Base-by-base conservation (phyloP, 345 rosid genomes). In the Heritiera littoralis region DNA sequence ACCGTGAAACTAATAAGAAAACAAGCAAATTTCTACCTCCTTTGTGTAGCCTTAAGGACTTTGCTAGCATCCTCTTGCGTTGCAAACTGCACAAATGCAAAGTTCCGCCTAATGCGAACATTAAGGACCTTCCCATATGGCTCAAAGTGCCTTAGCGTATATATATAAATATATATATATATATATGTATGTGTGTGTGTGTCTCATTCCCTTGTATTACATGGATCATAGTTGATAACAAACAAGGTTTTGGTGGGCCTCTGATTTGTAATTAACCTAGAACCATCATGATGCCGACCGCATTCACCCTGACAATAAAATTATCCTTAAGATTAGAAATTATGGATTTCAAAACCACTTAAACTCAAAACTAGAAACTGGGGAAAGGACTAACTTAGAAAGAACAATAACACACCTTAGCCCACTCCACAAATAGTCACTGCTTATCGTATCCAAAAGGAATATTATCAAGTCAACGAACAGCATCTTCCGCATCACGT, bases 181-280 rank as follows among this genome's bases (percentile, higher is more conserved):
- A n/a, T n/a, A n/a, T n/a, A n/a, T n/a, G n/a, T n/a, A n/a, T n/a
- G n/a, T n/a, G n/a, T n/a, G n/a, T n/a, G n/a, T 23, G 28, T 23
- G 0, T 0, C 97, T 18, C 91, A 90, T 51, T 88, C 93, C 78
- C 89, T 89, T 13, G 93, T 23, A 23, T 23, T 93, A 61, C 85
- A 89, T 43, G 97, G 97, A 86, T 93, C 96, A 60, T 90, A 91
- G 85, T 93, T 93, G 78, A 94, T 93, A 20, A 89, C 95, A 83
- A 94, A 94, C 84, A 93, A 89, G 46, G 97, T 93, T 81, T 90
- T 93, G 1, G 98, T 93, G 17, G 97, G 98, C 86, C 95, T 90
- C 84, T 85, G 91, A 56, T 89, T 91, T 0, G 87, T 79, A 23
- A 74, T 63, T 48, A 86, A 80, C 80, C 59, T 89, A 28, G 94